These are phyloP conservation scores for Blumeria graminis DNA, from an alignment of 2,329 filamentous ascomycete genomes.

Conservation along the genomic window DNA sequence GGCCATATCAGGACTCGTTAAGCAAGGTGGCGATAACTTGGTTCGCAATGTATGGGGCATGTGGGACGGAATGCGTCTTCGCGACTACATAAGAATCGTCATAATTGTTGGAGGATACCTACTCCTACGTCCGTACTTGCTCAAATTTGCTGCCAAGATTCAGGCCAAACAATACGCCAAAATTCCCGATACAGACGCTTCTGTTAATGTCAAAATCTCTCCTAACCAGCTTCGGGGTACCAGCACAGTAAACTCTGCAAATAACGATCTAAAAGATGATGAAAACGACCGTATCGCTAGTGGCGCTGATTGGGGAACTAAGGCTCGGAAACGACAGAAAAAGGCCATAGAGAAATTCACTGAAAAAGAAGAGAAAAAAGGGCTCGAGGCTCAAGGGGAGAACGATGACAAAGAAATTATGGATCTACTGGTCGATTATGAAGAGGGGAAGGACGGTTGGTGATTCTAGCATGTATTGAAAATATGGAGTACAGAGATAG, in stretches of 20 bases:
- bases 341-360: not conserved
- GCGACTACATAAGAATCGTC: constrained; percentile 43
- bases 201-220: constrained; percentile 27
- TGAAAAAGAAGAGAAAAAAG: not conserved
- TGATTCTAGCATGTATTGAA: not conserved
- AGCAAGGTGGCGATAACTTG: constrained; percentile 11
- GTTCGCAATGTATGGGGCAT: constrained; percentile 25
- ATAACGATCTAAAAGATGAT: not conserved
- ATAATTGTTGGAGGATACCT: constrained; percentile 49
- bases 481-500: not conserved
- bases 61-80: constrained; percentile 25
- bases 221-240: constrained; percentile 23
- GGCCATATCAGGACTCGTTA: not conserved
- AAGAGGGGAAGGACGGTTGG: constrained; percentile 2
- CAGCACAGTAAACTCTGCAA: constrained; percentile 4
- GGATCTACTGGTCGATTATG: constrained; percentile 3
- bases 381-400: not conserved
- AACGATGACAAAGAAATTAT: not conserved
- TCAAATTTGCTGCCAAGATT: constrained; percentile 38
- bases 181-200: constrained; percentile 4
- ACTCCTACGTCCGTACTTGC: constrained; percentile 48
- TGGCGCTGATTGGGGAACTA: not conserved
- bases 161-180: constrained; percentile 39
- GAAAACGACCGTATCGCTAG: not conserved
- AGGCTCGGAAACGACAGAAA: not conserved